Conservation (phyloP, 2,329 filamentous ascomycete genomes). For the Huntiella decipiens region DNA sequence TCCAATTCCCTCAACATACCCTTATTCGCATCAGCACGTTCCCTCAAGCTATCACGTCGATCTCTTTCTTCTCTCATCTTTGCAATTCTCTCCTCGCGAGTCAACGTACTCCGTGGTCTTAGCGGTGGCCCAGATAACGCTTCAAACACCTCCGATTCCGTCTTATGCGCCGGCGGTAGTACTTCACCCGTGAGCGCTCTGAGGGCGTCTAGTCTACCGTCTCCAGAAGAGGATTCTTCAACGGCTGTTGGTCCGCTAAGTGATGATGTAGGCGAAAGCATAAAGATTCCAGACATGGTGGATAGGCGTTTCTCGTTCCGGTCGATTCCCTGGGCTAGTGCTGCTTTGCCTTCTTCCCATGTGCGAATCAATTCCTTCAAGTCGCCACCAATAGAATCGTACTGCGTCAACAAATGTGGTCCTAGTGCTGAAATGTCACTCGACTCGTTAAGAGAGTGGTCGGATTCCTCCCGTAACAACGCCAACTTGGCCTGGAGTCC, state of each 20-base stretch:
- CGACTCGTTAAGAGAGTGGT: slow-evolving; percentile 55
- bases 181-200: slow-evolving; percentile 59
- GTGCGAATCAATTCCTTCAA: slow-evolving; percentile 61
- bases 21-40: slow-evolving; percentile 61
- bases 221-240: slow-evolving; percentile 23
- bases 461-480: slow-evolving; percentile 75
- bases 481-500: slow-evolving; percentile 90
- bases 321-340: slow-evolving; percentile 64
- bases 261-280: slow-evolving; percentile 35
- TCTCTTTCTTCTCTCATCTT: slow-evolving; percentile 79
- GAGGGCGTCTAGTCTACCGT: slow-evolving; percentile 40
- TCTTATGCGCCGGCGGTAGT: slow-evolving; percentile 28
- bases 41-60: slow-evolving; percentile 49
- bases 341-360: slow-evolving; percentile 76
- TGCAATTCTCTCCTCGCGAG: slow-evolving; percentile 68
- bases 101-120: slow-evolving; percentile 50
- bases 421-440: slow-evolving; percentile 57
- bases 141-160: slow-evolving; percentile 59
- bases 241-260: slow-evolving; percentile 49
- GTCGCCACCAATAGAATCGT: slow-evolving; percentile 84
- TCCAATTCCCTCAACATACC: slow-evolving; percentile 88
- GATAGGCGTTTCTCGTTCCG: slow-evolving; percentile 55
- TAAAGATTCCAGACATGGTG: slow-evolving; percentile 36
- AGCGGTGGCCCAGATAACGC: slow-evolving; percentile 59
- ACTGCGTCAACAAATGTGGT: slow-evolving; percentile 64